Base-by-base conservation (phyloP, 306 rosid genomes). In the Ceratonia siliqua region DNA sequence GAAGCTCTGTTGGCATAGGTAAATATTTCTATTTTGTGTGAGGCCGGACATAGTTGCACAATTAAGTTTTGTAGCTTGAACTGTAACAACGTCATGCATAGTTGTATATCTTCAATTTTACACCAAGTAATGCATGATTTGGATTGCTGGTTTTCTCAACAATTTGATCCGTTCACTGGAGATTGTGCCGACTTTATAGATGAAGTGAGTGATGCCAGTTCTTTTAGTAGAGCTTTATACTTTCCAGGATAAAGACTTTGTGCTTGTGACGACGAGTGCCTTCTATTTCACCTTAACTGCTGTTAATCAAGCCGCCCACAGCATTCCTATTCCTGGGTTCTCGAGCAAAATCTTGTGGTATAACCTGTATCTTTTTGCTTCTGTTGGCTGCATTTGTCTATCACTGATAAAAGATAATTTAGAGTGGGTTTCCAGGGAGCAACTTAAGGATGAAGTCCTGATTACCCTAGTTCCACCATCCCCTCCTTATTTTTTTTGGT, bases 1-100 rank as follows among this genome's bases (percentile, higher is more conserved):
- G 73, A 94, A 83, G 75, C 90, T 94, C 14, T 85, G 96, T 72
- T 87, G 96, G 96, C 91, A 85, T 76, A 89, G 96, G 83, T 94
- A 85, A 87, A 63, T 52, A 54, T 41, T 50, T 32, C 10, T 21
- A 45, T 62, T 46, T 21, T 45, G 38, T 38, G 42, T 20, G 24
- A 62, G 65, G 57, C 57, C 70, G 83, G 84, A 75, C 81, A 73
- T 72, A 72, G 41, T 62, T 82, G 68, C 62, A 38, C 11, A 20
- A 33, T 62, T 67, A 74, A 33, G 38, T 70, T 86, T 78, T 82
- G 85, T 68, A 76, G 75, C 74, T 59, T 68, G 70, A 70, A 43
- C 68, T 81, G 73, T 79, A 62, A 62, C 68, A 13, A 12, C 36
- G 9, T 73, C 75, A 42, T 61, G 68, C 61, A 53, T 71, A 72